Evolutionary conservation across 371 early-diverging fungal genomes (phyloP), one percentile per base, ranked within the genome.

Genomic region (Actinomortierella ambigua): DNA sequence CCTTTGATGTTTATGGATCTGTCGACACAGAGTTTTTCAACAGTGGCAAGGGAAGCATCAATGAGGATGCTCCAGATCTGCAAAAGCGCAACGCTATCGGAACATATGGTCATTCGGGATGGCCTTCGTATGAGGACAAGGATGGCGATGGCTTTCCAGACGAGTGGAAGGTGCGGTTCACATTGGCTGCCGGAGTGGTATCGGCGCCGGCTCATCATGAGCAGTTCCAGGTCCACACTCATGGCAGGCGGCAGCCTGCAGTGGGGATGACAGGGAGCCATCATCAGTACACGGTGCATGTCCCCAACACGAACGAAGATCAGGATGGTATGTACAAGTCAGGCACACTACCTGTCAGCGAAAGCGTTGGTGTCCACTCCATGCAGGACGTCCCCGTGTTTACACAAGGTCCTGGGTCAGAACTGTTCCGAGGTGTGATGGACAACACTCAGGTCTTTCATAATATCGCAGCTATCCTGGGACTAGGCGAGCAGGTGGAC

Each of bases 1-100:
- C 70, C 18, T 89, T 80, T 66, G 89, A 87, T 52, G 84, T 86
- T 42, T 85, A 78, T 76, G 89, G 87, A 15, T 68, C 85, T 23
- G 84, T 88, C 47, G 89, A 87, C 66, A 58, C 54, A 39, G 41
- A 42, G 17, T n/a, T 60, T 26, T 47, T 62, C 53, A 63, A 54
- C 57, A 49, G 47, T 17, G 59, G 27, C n/a, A 20, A 54, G 20
- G 43, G 40, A 28, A n/a, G 23, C 18, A 75, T 78, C 29, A 11
- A 34, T 34, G 34, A 34, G 11, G 34, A 11, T 6, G 34, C 11
- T 34, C 34, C 7, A 34, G 34, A 34, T 34, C 17, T 62, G 29
- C 40, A 40, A 18, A 81, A 82, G 77, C 83, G 80, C 29, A 67
- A 76, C 23, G 73, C 86, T 28, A 80, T 88, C 59, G 84, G 82